These are phyloP conservation scores for Nissolia schottii DNA, from an alignment of 306 rosid genomes.

Conservation along the genomic window DNA sequence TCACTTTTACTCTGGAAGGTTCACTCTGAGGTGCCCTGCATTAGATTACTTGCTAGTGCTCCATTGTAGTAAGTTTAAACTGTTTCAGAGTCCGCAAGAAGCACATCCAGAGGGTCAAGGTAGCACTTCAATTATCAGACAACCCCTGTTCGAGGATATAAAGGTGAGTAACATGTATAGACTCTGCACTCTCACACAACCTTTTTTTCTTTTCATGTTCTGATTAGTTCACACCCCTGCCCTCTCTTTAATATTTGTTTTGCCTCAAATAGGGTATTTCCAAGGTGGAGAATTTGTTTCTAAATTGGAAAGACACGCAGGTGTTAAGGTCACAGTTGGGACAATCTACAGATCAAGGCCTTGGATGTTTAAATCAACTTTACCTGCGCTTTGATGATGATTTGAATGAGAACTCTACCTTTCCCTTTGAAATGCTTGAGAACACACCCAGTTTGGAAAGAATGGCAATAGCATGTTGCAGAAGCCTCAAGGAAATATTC, in stretches of 20 bases:
- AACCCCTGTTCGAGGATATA: not conserved
- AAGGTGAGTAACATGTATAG: too few species aligned
- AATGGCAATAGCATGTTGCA: accelerated
- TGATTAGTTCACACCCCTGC: too few species aligned
- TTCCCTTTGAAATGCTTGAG: not conserved
- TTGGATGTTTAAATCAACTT: too few species aligned
- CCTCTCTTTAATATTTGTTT: too few species aligned
- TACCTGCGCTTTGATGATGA: accelerated
- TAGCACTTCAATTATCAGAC: not conserved
- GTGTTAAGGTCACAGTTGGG: too few species aligned
- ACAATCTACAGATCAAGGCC: too few species aligned
- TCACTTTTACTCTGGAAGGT: too few species aligned
- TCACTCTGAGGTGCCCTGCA: not conserved
- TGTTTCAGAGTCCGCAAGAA: not conserved
- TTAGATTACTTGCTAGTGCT: not conserved
- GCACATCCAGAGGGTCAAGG: not conserved
- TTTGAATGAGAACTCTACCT: not conserved
- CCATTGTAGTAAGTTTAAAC: not conserved
- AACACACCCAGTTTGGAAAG: not conserved
- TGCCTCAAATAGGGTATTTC: too few species aligned
- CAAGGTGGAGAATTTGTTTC: too few species aligned
- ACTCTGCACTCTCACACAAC: too few species aligned
- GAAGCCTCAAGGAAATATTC: not conserved
- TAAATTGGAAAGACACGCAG: too few species aligned
- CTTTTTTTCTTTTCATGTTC: too few species aligned